Percentiles rank a stretch among this genome's conserved stretches.
phyloP scores from a whole-genome alignment of 805 yeast genomes.

The Yamadazyma endophytica region DNA sequence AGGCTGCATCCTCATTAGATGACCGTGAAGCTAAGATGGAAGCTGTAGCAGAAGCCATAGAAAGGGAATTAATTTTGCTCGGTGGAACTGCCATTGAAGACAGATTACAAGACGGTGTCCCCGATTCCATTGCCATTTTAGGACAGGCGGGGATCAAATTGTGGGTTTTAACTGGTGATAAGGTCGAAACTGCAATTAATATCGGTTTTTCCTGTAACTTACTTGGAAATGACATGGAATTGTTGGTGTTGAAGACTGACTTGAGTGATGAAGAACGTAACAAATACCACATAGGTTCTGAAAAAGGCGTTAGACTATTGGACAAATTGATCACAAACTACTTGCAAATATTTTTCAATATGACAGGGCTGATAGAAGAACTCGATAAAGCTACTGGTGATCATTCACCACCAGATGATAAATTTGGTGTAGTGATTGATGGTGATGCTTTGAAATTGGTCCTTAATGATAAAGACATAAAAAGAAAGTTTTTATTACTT shows the following conservation, averaged over 20 bases:
- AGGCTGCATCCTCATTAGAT: constrained; percentile 60
- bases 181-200: constrained; percentile 78
- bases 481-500: constrained; percentile 57
- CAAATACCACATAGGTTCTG: too few species aligned
- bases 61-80: constrained; percentile 57
- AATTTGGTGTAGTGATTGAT: constrained; percentile 62
- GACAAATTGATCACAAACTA: constrained; percentile 43
- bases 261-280: constrained; percentile 51
- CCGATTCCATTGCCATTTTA: constrained; percentile 63
- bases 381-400: constrained; percentile 51
- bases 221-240: constrained; percentile 62
- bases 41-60: constrained; percentile 69
- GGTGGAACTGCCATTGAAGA: constrained; percentile 87
- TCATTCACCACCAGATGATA: constrained; percentile 60
- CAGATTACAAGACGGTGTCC: constrained; percentile 73
- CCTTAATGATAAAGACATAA: constrained; percentile 15
- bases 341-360: constrained; percentile 49
- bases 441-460: constrained; percentile 58
- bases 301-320: too few species aligned
- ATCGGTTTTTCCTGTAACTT: constrained; percentile 78
- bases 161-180: constrained; percentile 83
- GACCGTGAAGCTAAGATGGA: constrained; percentile 72
- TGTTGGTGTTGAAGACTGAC: constrained; percentile 57
- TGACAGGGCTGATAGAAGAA: constrained; percentile 59
- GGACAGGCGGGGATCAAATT: constrained; percentile 72